Evolutionary conservation across 2,329 filamentous ascomycete genomes (phyloP), one percentile per base, ranked within the genome.

Genomic region (Ploettnerulaceae sp.): DNA sequence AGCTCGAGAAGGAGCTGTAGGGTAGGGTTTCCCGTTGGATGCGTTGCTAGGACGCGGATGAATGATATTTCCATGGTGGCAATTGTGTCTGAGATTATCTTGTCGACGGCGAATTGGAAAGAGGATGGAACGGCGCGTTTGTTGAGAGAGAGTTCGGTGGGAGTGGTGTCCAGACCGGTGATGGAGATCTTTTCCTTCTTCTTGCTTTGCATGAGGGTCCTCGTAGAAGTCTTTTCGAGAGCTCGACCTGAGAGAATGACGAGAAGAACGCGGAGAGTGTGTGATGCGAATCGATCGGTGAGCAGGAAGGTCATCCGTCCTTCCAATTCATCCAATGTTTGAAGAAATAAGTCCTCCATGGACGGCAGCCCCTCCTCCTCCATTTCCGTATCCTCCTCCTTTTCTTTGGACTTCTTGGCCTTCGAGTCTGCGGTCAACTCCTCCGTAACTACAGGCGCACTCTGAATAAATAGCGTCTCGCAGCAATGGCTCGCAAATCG

Each of bases 401-500:
- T 67, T 24, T 73, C 63, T 2, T 67, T 67, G 6, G 72, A 71
- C 17, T 71, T 71, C 15, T 64, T 66, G 3, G 62, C 64, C 15
- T 58, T 57, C 12, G 64, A 65, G 7, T 72, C 69, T 64, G 74
- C 65, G 5, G 69, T 66, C 12, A 87, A 67, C 66, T 95, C 90
- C 51, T 83, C 73, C 11, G 84, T 85, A 28, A 95, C 86, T 8
- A 85, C 70, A 1, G 86, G 84, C 0, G 90, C 90, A 1, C 87
- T 85, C 54, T 86, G 81, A 38, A 90, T 73, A 66, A 98, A 97
- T 24, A 98, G 75, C 20, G 88, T 88, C 69, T 98, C 93, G 65
- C 90, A 96, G 69, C 91, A 97, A 71, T 98, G 93, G 51, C 90
- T 95, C 4, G 93, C 93, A 61, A 98, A 98, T 14, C 93, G 85